These are phyloP conservation scores for Marasmius sp. DNA, from an alignment of 1,284 basidiomycete genomes.

Conservation along the genomic window DNA sequence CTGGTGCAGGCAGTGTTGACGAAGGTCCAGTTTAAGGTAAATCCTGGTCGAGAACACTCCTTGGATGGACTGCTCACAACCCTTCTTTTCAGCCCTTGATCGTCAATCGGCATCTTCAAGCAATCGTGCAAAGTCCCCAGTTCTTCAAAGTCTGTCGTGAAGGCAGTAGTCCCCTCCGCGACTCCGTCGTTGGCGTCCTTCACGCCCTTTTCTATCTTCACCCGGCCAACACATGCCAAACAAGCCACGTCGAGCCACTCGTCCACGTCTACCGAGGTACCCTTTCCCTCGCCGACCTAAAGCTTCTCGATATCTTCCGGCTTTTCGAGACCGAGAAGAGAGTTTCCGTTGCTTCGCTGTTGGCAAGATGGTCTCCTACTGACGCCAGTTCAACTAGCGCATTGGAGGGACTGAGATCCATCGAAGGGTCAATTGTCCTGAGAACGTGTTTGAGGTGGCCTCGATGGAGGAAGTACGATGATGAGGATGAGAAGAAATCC, in stretches of 20 bases:
- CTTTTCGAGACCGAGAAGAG: conserved; percentile 78
- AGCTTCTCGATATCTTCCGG: conserved; percentile 72
- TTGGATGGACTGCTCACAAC: conserved; percentile 15
- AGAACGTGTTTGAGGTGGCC: conserved; percentile 79
- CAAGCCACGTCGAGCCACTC: conserved; percentile 78
- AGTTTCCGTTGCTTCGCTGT: conserved; percentile 59
- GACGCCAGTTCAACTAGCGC: conserved; percentile 43
- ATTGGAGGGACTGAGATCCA: conserved; percentile 65
- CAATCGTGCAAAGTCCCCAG: conserved; percentile 57
- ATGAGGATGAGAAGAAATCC: conserved; percentile 23
- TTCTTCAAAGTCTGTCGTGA: conserved; percentile 47
- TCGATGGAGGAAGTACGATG: conserved; percentile 46
- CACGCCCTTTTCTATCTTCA: conserved; percentile 71
- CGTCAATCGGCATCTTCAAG: conserved; percentile 66
- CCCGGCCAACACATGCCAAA: conserved; percentile 80
- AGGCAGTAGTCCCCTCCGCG: conserved; percentile 28
- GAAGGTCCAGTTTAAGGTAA: conserved; percentile 60
- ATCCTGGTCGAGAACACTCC: conserved; percentile 10
- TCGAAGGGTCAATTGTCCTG: conserved; percentile 73
- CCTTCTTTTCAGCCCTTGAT: conserved; percentile 45
- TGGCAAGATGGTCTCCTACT: conserved; percentile 59
- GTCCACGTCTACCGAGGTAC: conserved; percentile 75
- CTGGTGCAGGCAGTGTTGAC: conserved; percentile 49
- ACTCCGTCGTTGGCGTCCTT: conserved; percentile 54
- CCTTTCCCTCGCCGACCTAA: conserved; percentile 59